These are phyloP conservation scores for Phytophthora multivora DNA, from an alignment of 352 stramenopile genomes.

Conservation along the genomic window DNA sequence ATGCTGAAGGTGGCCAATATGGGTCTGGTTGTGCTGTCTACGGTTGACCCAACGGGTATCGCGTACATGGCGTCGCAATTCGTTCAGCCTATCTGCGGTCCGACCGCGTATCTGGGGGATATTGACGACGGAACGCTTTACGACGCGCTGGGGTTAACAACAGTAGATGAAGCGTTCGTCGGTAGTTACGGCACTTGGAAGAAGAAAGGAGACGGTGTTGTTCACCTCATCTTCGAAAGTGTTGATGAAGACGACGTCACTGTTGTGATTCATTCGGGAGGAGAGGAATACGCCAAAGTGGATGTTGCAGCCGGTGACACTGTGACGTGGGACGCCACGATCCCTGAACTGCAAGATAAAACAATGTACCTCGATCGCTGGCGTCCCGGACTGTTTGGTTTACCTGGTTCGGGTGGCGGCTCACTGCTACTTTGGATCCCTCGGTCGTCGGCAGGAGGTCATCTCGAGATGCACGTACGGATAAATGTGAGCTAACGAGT, in stretches of 20 bases:
- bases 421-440: slow-evolving; percentile 47
- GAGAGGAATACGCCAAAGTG: slow-evolving; percentile 26
- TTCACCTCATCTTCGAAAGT: slow-evolving; percentile 28
- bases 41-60: slow-evolving; percentile 43
- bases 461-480: slow-evolving; percentile 35
- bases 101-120: slow-evolving; percentile 28
- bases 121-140: slow-evolving; percentile 37
- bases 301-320: slow-evolving; percentile 16
- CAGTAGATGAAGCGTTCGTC: slow-evolving; percentile 29
- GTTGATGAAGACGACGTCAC: slow-evolving; percentile 26
- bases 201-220: slow-evolving; percentile 28
- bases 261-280: slow-evolving; percentile 24
- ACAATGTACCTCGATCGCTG: slow-evolving; percentile 26
- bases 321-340: slow-evolving; percentile 22
- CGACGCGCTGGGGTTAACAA: slow-evolving; percentile 22
- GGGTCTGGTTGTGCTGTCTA: slow-evolving; percentile 33
- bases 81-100: slow-evolving; percentile 43
- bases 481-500: slow-evolving; percentile 37
- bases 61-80: slow-evolving; percentile 42
- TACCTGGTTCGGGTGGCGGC: slow-evolving; percentile 22
- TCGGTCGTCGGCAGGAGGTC: slow-evolving; percentile 30
- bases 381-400: slow-evolving; percentile 15
- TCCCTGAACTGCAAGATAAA: slow-evolving; percentile 28
- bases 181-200: slow-evolving; percentile 37
- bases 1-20: slow-evolving; percentile 40